Percentiles rank a stretch among this genome's conserved stretches.
Evolutionary conservation across 192 early-diverging fungal genomes (phyloP).

Genomic region (Thamnidium elegans): DNA sequence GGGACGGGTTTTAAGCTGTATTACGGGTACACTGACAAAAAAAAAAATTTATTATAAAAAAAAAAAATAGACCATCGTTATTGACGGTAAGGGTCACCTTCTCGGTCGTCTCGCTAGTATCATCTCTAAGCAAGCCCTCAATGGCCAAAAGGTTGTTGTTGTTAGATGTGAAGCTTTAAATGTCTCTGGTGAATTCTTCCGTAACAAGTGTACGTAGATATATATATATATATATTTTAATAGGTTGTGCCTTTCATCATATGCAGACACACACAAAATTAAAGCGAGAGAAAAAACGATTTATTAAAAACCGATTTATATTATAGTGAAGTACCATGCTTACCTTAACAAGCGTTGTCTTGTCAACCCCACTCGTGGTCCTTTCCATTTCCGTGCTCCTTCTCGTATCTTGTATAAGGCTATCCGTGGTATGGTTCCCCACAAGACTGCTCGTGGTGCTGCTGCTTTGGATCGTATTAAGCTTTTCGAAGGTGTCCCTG

Average conservation of each 20-base stretch:
- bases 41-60: neutral
- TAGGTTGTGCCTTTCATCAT: neutral
- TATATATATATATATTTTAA: neutral
- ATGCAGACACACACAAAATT: constrained; percentile 1
- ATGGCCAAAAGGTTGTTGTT: constrained; percentile 95
- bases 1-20: neutral
- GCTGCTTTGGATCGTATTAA: constrained; percentile 96
- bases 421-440: constrained; percentile 98
- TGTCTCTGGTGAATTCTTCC: constrained; percentile 97
- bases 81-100: constrained; percentile 99
- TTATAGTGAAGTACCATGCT: constrained; percentile 88
- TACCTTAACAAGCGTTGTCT: constrained; percentile 98
- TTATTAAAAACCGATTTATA: neutral
- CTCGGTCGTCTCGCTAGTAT: constrained; percentile 96
- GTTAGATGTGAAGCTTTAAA: constrained; percentile 99
- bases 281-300: neutral
- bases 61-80: constrained; percentile 80
- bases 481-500: constrained; percentile 98
- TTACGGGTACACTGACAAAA: neutral
- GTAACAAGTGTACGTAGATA: constrained; percentile 91
- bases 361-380: constrained; percentile 94
- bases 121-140: constrained; percentile 96
- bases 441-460: constrained; percentile 98
- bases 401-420: constrained; percentile 96
- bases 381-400: constrained; percentile 99